Conservation (phyloP, 768 basidiomycete species). For the Mycena venus region DNA sequence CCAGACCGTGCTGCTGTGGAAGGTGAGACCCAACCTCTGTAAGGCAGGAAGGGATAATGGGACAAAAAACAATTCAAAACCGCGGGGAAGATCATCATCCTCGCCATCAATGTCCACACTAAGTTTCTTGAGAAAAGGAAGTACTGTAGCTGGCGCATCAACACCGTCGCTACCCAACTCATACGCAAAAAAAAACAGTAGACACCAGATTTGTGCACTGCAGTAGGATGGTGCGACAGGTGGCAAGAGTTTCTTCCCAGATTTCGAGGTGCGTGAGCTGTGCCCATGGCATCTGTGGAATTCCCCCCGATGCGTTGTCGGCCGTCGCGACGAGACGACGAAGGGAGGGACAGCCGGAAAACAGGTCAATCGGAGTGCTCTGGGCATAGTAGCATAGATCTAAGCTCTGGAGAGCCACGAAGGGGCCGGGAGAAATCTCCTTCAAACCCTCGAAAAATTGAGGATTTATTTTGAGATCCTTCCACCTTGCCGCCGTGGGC, state of each 20-base stretch:
- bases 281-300: background rate
- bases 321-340: background rate
- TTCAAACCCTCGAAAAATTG: background rate
- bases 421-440: background rate
- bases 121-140: background rate
- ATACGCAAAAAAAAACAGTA: no score
- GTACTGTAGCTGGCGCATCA: background rate
- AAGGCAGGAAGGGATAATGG: background rate
- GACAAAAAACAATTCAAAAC: background rate
- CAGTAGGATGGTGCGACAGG: background rate
- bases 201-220: background rate
- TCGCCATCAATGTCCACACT: background rate
- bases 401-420: background rate
- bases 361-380: background rate
- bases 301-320: background rate
- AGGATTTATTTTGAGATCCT: background rate
- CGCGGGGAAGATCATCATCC: background rate
- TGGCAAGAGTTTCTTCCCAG: background rate
- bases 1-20: background rate
- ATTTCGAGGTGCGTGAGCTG: background rate
- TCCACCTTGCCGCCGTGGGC: background rate
- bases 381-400: background rate
- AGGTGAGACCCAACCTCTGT: background rate
- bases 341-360: background rate
- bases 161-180: background rate